These are phyloP conservation scores for Sugiyamaella smithiae DNA, from an alignment of 805 yeast species.

Conservation along the genomic window DNA sequence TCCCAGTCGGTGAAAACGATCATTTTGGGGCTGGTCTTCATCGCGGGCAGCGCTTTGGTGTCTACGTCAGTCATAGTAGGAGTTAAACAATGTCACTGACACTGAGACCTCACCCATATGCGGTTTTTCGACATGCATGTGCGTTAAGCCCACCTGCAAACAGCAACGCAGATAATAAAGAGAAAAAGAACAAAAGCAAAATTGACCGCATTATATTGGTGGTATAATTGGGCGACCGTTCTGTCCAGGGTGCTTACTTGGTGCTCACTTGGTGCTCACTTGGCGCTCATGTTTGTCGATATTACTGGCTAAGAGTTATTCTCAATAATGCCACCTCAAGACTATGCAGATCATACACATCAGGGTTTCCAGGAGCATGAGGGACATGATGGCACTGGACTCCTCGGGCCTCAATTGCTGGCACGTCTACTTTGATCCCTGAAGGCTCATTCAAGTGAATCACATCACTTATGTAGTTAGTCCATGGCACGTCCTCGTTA, in stretches of 20 bases:
- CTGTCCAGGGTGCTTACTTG: too few species aligned
- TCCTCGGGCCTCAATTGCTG: constrained; percentile 6
- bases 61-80: constrained; percentile 1
- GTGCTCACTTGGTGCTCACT: too few species aligned
- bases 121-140: too few species aligned
- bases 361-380: constrained; percentile 8
- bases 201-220: too few species aligned
- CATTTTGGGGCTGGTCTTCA: constrained; percentile 47
- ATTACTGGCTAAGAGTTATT: too few species aligned
- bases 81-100: too few species aligned
- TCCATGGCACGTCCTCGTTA: constrained; percentile 34
- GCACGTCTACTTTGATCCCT: constrained; percentile 8
- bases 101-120: not conserved
- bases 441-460: constrained; percentile 38
- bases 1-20: constrained; percentile 97
- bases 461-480: constrained; percentile 59
- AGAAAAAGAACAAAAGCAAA: not conserved
- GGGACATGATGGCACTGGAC: constrained; percentile 13
- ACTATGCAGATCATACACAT: constrained; percentile 5
- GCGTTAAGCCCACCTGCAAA: too few species aligned
- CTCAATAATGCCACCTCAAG: constrained; percentile 9
- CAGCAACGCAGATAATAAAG: too few species aligned
- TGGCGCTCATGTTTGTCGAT: too few species aligned
- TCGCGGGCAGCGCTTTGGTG: constrained; percentile 27
- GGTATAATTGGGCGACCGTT: too few species aligned